A percentile compares a stretch with the other conserved stretches of the same genome.
Evolutionary conservation across 176 grass and related monocot species (phyloP).

Genomic region (Carex cristatella): DNA sequence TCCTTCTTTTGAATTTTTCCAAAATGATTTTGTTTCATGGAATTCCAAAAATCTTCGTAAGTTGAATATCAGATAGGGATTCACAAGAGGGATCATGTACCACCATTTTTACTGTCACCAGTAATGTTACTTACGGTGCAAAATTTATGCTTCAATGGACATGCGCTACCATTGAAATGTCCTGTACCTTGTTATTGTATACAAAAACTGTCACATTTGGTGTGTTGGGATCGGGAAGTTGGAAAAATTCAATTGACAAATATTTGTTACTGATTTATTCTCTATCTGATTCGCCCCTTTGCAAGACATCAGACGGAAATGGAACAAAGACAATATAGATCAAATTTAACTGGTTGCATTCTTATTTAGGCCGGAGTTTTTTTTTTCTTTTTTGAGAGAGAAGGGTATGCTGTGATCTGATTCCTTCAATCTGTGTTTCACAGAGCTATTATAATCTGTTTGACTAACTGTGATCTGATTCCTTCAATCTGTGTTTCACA

Average conservation of each 20-base stretch:
- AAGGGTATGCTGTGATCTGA: not conserved
- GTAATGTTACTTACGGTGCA: not conserved
- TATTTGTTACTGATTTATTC: not conserved
- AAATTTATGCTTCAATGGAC: not conserved
- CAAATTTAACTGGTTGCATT: conserved; percentile 9
- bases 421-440: not conserved
- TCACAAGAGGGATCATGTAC: not conserved
- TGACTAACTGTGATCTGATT: not conserved
- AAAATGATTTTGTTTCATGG: no score
- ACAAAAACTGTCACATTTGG: not conserved
- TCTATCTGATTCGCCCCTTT: not conserved
- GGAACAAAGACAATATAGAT: not conserved
- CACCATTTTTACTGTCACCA: not conserved
- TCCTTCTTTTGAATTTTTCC: not conserved
- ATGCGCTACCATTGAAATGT: not conserved
- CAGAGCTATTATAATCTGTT: not conserved
- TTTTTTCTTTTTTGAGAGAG: not conserved
- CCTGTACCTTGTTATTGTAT: not conserved
- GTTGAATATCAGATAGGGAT: not conserved
- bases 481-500: not conserved
- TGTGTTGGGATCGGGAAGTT: not conserved
- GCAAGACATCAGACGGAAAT: not conserved
- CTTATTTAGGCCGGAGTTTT: not conserved
- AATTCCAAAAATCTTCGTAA: not conserved
- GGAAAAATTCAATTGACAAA: not conserved